Conservation (phyloP, 352 stramenopile genomes). For the Pythium coloratum region DNA sequence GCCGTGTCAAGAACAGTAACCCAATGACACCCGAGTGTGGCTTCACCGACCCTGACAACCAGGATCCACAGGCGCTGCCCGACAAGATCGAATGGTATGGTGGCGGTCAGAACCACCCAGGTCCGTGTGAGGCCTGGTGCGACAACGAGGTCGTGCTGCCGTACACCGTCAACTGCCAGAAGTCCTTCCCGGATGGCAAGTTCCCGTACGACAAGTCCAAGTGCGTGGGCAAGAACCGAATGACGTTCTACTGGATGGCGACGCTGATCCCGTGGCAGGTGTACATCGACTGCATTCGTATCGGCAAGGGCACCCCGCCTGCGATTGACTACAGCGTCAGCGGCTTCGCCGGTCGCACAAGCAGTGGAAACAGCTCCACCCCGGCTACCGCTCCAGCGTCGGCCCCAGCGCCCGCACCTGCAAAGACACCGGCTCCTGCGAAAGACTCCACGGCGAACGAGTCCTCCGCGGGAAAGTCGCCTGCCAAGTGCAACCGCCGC, state of each 20-base stretch:
- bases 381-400: background rate
- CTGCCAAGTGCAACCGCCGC: background rate
- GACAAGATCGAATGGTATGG: conserved; percentile 45
- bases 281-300: conserved; percentile 32
- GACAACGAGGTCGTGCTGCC: conserved; percentile 35
- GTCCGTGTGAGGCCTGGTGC: conserved; percentile 52
- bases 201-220: conserved; percentile 43
- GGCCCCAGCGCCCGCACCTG: no score
- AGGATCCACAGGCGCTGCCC: conserved; percentile 30
- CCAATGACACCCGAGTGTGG: conserved; percentile 35
- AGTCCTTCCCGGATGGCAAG: conserved; percentile 36
- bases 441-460: background rate
- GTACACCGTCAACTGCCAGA: conserved; percentile 40
- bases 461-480: background rate
- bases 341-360: no score
- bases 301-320: conserved; percentile 11
- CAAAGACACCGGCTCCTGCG: background rate
- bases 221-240: conserved; percentile 36
- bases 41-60: conserved; percentile 41
- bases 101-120: conserved; percentile 38
- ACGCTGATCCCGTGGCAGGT: conserved; percentile 60
- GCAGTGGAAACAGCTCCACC: background rate
- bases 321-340: background rate
- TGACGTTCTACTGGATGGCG: conserved; percentile 59
- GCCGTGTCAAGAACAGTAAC: conserved; percentile 28